phyloP scores from a whole-genome alignment of 371 early-diverging fungal genomes.

The Apophysomyces trapeziformis region DNA sequence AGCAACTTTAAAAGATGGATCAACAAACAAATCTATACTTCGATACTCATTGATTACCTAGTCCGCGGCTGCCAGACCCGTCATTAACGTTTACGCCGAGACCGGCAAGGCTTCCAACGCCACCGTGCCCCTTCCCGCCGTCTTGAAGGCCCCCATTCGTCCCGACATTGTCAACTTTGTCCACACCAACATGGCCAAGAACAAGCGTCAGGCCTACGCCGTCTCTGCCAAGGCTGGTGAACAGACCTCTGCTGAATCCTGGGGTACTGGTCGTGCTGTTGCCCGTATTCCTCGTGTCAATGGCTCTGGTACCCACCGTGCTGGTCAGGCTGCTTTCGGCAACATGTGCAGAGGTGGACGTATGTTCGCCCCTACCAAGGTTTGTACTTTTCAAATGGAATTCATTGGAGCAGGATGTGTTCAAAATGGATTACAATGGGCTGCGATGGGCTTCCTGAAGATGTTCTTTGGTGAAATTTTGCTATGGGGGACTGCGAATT shows the following conservation, averaged over 20 bases:
- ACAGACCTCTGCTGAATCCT: constrained; percentile 99
- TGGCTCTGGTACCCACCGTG: constrained; percentile 99
- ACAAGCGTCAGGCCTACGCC: constrained; percentile 99
- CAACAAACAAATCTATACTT: neutral
- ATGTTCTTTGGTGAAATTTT: neutral
- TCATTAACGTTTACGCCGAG: constrained; percentile 90
- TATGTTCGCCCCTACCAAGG: constrained; percentile 99
- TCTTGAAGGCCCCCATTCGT: constrained; percentile 98
- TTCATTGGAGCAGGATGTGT: neutral
- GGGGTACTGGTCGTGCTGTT: constrained; percentile 99
- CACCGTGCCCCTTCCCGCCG: constrained; percentile 92
- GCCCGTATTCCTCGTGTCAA: constrained; percentile 99
- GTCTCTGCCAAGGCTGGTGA: constrained; percentile 99
- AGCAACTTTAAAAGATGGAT: neutral
- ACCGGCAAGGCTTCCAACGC: constrained; percentile 72
- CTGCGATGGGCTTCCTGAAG: neutral
- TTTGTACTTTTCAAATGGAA: neutral
- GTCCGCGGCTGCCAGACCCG: constrained; percentile 81
- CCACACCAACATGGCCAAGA: constrained; percentile 98
- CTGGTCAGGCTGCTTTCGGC: constrained; percentile 99
- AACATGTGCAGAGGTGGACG: constrained; percentile 99
- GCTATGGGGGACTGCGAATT: neutral
- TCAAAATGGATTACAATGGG: neutral
- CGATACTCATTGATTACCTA: constrained; percentile 10
- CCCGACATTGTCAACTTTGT: constrained; percentile 97